These are phyloP conservation scores for Sordaria brevicollis DNA, from an alignment of 495 filamentous ascomycete species.

Conservation along the genomic window DNA sequence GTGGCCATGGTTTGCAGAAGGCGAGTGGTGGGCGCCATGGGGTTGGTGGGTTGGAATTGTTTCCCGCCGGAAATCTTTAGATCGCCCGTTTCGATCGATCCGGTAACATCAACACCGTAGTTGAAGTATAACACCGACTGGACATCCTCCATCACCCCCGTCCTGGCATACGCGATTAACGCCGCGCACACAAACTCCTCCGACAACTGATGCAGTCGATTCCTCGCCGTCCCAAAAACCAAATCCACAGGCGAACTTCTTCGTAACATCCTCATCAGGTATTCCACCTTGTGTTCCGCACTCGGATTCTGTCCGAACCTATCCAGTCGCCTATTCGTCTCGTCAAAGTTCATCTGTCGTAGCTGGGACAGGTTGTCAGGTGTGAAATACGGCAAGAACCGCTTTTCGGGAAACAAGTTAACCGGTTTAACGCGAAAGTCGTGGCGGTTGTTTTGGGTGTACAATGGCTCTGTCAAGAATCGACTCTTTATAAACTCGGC, in stretches of 20 bases:
- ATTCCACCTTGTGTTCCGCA: constrained; percentile 7
- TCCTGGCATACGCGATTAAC: constrained; percentile 21
- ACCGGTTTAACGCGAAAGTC: constrained; percentile 19
- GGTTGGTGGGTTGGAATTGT: no score
- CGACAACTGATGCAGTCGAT: constrained; percentile 20
- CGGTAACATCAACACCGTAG: constrained; percentile 10
- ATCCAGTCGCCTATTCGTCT: constrained; percentile 1
- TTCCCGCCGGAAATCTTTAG: not conserved
- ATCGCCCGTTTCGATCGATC: not conserved
- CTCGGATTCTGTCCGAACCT: constrained; percentile 20
- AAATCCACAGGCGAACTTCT: constrained; percentile 1
- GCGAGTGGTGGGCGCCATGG: constrained; percentile 15
- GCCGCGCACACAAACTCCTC: constrained; percentile 20
- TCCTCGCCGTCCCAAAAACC: not conserved
- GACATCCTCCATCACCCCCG: constrained; percentile 10
- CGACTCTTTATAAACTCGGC: constrained; percentile 25
- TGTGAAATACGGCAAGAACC: not conserved
- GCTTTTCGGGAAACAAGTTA: constrained; percentile 12
- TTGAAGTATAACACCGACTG: not conserved
- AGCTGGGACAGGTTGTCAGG: not conserved
- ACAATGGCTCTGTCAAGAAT: constrained; percentile 26
- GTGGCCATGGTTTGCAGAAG: constrained; percentile 26
- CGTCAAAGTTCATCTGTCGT: constrained; percentile 5
- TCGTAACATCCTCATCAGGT: constrained; percentile 18
- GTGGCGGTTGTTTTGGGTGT: constrained; percentile 20